These are phyloP conservation scores for Elsinoe ampelina DNA, from an alignment of 2,329 filamentous ascomycete genomes.

Conservation along the genomic window DNA sequence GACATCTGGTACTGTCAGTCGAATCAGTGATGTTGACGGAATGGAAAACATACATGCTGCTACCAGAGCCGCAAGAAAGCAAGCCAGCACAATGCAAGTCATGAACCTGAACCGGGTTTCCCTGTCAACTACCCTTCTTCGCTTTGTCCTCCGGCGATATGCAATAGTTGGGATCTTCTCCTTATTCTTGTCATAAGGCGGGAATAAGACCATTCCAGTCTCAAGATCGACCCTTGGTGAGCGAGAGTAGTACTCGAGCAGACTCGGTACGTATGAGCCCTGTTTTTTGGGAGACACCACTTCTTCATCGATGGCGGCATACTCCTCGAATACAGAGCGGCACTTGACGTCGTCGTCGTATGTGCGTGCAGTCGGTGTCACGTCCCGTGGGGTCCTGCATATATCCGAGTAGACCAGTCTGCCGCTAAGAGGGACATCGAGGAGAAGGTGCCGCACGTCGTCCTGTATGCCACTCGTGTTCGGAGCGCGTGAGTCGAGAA, in stretches of 20 bases:
- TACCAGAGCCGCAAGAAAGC: conserved; percentile 1
- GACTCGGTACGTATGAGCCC: conserved; percentile 3
- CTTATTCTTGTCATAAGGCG: neutral
- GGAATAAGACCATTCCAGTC: conserved; percentile 1
- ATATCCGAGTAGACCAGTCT: conserved; percentile 1
- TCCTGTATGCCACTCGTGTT: neutral
- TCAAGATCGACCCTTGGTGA: conserved; percentile 3
- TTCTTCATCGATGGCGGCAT: neutral
- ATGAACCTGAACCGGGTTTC: neutral
- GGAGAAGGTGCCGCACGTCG: conserved; percentile 1
- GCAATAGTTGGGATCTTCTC: conserved; percentile 2
- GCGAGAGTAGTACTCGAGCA: conserved; percentile 6
- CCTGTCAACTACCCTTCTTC: neutral
- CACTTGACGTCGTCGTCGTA: conserved; percentile 8
- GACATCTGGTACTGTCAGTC: neutral
- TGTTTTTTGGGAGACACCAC: neutral
- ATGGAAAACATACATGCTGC: neutral
- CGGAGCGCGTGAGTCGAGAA: neutral
- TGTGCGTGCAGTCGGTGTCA: neutral
- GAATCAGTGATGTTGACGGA: neutral
- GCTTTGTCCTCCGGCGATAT: conserved; percentile 3
- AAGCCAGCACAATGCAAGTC: neutral
- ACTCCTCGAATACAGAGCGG: conserved; percentile 2
- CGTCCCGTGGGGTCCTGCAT: neutral
- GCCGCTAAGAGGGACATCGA: neutral